Conservation (phyloP, 108 stramenopile genomes). For the Nitzschia sp. region DNA sequence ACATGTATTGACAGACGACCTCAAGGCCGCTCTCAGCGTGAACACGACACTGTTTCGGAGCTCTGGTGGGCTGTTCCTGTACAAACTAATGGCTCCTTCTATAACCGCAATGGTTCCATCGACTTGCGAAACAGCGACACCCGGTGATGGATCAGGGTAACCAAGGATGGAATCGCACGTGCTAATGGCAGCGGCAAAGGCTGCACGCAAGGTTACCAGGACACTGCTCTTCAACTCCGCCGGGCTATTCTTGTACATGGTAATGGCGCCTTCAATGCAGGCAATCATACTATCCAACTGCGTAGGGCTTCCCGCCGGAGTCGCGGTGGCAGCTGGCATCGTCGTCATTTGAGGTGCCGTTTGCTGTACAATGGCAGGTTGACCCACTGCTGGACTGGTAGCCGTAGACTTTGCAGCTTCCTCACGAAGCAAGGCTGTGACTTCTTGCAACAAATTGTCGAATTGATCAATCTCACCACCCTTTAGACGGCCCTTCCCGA, state of each 20-base stretch:
- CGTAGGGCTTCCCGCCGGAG: neutral
- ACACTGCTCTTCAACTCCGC: slow-evolving; percentile 54
- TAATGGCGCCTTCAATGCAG: slow-evolving; percentile 77
- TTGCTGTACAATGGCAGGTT: slow-evolving; percentile 11
- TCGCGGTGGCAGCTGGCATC: slow-evolving; percentile 22
- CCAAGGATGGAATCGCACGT: slow-evolving; percentile 48
- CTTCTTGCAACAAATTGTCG: slow-evolving; percentile 47
- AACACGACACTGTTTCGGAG: slow-evolving; percentile 52
- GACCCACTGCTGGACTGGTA: neutral
- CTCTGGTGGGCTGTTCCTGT: slow-evolving; percentile 65
- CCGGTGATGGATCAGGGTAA: neutral
- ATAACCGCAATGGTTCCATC: slow-evolving; percentile 69
- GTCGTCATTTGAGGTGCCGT: slow-evolving; percentile 6
- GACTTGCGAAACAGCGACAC: slow-evolving; percentile 24
- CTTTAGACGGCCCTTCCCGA: slow-evolving; percentile 72
- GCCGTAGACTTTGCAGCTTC: slow-evolving; percentile 5
- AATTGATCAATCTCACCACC: slow-evolving; percentile 58
- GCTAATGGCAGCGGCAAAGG: slow-evolving; percentile 65
- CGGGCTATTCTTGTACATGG: slow-evolving; percentile 77
- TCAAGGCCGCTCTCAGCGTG: slow-evolving; percentile 72
- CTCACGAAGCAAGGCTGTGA: slow-evolving; percentile 42
- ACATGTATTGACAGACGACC: slow-evolving; percentile 61
- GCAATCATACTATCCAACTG: slow-evolving; percentile 51
- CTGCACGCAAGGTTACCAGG: slow-evolving; percentile 65
- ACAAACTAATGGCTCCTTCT: slow-evolving; percentile 75